Base-by-base conservation (phyloP, 345 rosid genomes). In the Combretum micranthum region DNA sequence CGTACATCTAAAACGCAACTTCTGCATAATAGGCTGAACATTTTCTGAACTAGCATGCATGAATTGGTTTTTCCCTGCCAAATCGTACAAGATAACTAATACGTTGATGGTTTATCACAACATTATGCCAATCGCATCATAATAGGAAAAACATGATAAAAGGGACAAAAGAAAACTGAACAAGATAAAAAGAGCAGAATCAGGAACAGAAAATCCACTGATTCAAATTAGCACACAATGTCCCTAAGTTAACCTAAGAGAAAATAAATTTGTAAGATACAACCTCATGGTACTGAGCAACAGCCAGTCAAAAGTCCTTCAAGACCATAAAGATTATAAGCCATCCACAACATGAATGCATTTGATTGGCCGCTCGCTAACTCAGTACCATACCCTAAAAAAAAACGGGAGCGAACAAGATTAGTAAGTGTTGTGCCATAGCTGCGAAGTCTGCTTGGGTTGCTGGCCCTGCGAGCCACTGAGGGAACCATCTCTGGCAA, bases 351-450 rank as follows among this genome's bases (percentile, higher is more conserved):
- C 56, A 20, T 14, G 53, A 59, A 57, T 55, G 68, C 77, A 66
- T 61, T 51, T 25, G 72, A 61, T 26, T 68, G 75, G 73, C 76
- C 74, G 50, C 81, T 69, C 59, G 56, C 71, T 57, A 66, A 68
- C 78, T 74, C 59, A 49, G 74, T 62, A 64, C 74, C 53, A 60
- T 64, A 67, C 85, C 83, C 83, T 74, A 77, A 80, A 82, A 80
- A 72, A 78, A 74, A 25, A 32, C 48, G 59, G 63, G 70, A 67
- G 70, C 75, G 49, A 74, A 51, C 50, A 21, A 14, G 51, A 71
- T 82, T 71, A 92, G 90, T 93, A 93, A 72, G 77, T 76, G 82
- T 89, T 89, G 75, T 82, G 97, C 99, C 97, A 93, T 18, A 93
- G 56, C 77, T 87, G 99, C 68, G 83, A 94, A 53, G 79, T 72